Evolutionary conservation across 1,139 yeast genomes (phyloP), one percentile per base, ranked within the genome.

Genomic region (Nakaseomyces uthaithaninus): DNA sequence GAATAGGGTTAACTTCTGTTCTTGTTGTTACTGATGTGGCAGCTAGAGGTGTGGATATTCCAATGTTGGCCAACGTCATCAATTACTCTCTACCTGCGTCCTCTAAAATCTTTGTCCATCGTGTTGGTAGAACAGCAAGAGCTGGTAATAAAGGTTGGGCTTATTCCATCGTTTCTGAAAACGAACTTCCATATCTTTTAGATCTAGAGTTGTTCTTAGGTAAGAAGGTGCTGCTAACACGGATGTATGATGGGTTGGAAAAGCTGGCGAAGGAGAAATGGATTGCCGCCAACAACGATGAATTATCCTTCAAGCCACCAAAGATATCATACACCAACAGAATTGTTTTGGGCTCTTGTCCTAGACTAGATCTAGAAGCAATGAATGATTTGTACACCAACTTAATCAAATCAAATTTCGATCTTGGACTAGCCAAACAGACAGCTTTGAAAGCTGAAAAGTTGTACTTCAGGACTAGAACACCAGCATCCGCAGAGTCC

Each of bases 101-200:
- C 2, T 87, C 96, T 3, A 91, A 93, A 61, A 83, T 89, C 44
- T 93, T 91, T 62, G 77, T 91, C 42, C 99, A 91, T 65, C 77
- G 99, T 66, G 98, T 93, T 40, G 99, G 99, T 63, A 80, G 99
- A 72, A 91, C 99, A 36, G 99, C 98, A 11, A 82, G 99, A 72
- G 98, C 98, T 9, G 99, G 99, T 60, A 81, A 87, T 57, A 77
- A 76, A 51, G 99, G 99, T 57, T 89, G 97, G 95, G 98, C 98
- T 0, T 93, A 85, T 59, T 81, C 96, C 1, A 75, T 93, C 42
- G 81, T 89, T 3, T 74, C 80, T 45, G 95, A 87, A 50, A 72
- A 75, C 45, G 99, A 93, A 59, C 65, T 91, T 44, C 95, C 98
- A 5, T 93, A 91, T 54, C 64, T 93, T 38, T 69, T 91, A 40